Evolutionary conservation across 768 basidiomycete species (phyloP), one percentile per base, ranked within the genome.

Genomic region (Fomitopsis serialis): DNA sequence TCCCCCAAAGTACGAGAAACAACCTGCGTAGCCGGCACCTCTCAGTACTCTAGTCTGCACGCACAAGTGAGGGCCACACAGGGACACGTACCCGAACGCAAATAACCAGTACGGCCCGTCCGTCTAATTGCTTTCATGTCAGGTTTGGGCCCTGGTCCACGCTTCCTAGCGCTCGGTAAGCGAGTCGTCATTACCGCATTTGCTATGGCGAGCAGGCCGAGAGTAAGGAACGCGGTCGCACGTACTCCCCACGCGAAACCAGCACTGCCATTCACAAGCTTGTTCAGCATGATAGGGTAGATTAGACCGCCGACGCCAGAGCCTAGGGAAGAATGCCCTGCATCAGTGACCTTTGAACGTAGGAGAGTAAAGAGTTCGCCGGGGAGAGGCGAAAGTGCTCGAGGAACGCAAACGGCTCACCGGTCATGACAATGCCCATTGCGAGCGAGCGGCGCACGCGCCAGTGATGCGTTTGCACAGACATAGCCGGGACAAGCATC

Each of bases 391-490:
- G n/a, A n/a, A n/a, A n/a, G n/a, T n/a, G n/a, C n/a, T n/a, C n/a
- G n/a, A 15, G 4, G 32, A 36, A 29, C 3, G 21, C 15, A 13
- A n/a, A 6, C 5, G 34, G 21, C 50, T 9, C 12, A 51, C 50
- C 50, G 24, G 50, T 43, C 40, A 72, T 19, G 10, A 68, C 71
- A 23, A 69, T 65, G 0, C 70, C 72, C 22, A 71, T 50, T 1
- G 65, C 65, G 13, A 79, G 61, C 10, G 71, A 68, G 37, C 70
- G 66, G 35, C 68, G 66, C 53, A 58, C 66, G 48, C 66, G 68
- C 61, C 78, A 81, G 59, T 77, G 74, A 47, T 78, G 77, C 3
- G 74, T 67, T 17, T 76, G 64, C 34, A 78, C 68, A 8, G 71
- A 71, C 43, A 77, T 60, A 2, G 77, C 72, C 1, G 79, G 80